phyloP scores from a whole-genome alignment of 306 rosid genomes.

The Ormosia emarginata region DNA sequence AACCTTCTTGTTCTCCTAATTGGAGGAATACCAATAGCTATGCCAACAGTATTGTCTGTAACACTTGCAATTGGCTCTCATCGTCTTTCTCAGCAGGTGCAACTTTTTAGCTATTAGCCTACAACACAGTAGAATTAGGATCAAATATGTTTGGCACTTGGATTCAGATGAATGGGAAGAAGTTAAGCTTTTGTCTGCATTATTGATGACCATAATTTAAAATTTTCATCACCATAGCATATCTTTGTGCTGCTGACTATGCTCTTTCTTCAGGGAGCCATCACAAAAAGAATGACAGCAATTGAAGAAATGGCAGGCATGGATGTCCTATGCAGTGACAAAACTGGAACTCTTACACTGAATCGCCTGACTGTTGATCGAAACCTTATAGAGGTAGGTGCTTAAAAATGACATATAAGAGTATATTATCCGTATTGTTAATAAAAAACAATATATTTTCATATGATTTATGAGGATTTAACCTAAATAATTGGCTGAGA shows the following conservation, averaged over 20 bases:
- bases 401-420: neutral
- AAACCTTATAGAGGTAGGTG: slow-evolving; percentile 79
- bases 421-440: neutral
- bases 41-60: slow-evolving; percentile 93
- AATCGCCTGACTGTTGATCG: slow-evolving; percentile 78
- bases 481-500: neutral
- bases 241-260: slow-evolving; percentile 19
- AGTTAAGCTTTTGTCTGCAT: neutral
- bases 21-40: slow-evolving; percentile 95
- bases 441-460: neutral
- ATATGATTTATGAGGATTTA: neutral
- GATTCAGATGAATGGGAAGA: neutral
- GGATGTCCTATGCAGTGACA: slow-evolving; percentile 93
- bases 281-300: slow-evolving; percentile 93
- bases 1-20: slow-evolving; percentile 92
- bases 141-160: neutral
- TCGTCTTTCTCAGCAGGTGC: slow-evolving; percentile 87
- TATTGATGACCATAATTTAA: neutral
- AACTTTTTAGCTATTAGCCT: neutral
- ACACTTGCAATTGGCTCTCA: slow-evolving; percentile 92
- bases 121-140: neutral
- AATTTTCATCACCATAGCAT: neutral
- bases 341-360: slow-evolving; percentile 87
- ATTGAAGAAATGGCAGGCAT: slow-evolving; percentile 96
- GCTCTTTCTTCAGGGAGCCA: slow-evolving; percentile 59